phyloP scores from a whole-genome alignment of 2,329 filamentous ascomycete species.

The Ophiostoma sp. region DNA sequence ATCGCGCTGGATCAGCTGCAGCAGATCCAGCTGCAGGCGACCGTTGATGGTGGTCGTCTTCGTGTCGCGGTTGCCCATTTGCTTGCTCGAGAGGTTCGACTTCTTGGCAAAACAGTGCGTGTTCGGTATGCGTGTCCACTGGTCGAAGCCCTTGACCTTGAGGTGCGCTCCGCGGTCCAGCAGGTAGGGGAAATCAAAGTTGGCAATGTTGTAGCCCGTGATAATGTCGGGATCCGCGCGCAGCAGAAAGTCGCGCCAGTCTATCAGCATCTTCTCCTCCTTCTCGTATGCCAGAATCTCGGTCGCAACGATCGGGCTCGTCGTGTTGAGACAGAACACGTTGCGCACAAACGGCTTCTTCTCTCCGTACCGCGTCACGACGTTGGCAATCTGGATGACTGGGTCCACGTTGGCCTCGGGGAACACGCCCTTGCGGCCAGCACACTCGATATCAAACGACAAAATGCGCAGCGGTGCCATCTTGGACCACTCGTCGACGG shows the following conservation, averaged over 20 bases:
- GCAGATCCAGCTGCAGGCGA: constrained; percentile 81
- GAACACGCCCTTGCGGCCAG: constrained; percentile 94
- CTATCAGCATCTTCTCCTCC: constrained; percentile 85
- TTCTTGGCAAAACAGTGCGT: constrained; percentile 67
- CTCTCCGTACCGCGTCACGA: constrained; percentile 91
- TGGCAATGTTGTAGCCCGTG: constrained; percentile 97
- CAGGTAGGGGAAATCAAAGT: constrained; percentile 97
- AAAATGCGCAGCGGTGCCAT: constrained; percentile 90
- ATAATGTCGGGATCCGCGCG: constrained; percentile 94
- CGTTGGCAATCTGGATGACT: constrained; percentile 96
- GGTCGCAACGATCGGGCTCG: constrained; percentile 89
- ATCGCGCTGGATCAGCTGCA: constrained; percentile 93
- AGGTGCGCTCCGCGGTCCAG: constrained; percentile 81
- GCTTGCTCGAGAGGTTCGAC: constrained; percentile 91
- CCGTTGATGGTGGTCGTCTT: constrained; percentile 94
- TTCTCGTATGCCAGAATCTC: constrained; percentile 77
- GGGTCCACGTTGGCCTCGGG: constrained; percentile 87
- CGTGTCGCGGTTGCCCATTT: constrained; percentile 93
- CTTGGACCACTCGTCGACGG: constrained; percentile 93
- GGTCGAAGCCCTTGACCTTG: constrained; percentile 73
- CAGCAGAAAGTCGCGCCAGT: constrained; percentile 85
- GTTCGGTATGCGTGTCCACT: constrained; percentile 74
- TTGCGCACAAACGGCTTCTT: constrained; percentile 93
- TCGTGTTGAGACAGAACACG: constrained; percentile 90
- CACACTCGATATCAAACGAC: constrained; percentile 98